phyloP scores from a whole-genome alignment of 257 asterid genomes.

The Penstemon barbatus region DNA sequence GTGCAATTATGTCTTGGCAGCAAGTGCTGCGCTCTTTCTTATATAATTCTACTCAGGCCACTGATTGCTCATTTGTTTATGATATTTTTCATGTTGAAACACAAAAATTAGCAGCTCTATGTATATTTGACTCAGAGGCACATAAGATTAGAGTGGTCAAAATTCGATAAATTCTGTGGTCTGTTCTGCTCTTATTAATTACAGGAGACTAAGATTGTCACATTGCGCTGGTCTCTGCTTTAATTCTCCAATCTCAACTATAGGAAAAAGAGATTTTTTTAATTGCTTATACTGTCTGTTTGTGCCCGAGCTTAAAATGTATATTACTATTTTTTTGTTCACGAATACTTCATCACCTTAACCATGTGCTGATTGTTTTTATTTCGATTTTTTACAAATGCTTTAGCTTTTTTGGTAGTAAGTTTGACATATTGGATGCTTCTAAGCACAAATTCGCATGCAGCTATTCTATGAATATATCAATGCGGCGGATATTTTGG shows the following conservation, averaged over 20 bases:
- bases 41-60: not conserved
- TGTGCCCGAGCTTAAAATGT: conserved; percentile 10
- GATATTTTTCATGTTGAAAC: too few relatives aligned
- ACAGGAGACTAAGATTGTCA: not conserved
- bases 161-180: not conserved
- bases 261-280: not conserved
- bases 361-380: not conserved
- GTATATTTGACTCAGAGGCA: not conserved
- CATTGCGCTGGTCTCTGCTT: not conserved
- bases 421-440: conserved; percentile 3
- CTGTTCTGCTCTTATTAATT: not conserved
- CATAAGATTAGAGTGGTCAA: not conserved
- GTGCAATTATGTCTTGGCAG: not conserved
- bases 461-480: conserved; percentile 77
- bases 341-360: conserved; percentile 4
- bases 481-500: conserved; percentile 76
- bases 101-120: too few relatives aligned
- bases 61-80: not conserved
- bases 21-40: conserved; percentile 4
- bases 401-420: conserved; percentile 15
- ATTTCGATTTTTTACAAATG: conserved; percentile 11
- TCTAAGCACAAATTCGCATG: conserved; percentile 33
- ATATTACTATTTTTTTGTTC: not conserved
- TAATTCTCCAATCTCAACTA: too few relatives aligned
- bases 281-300: not conserved